Percentiles rank a stretch among this genome's conserved stretches.
phyloP scores from a whole-genome alignment of 768 basidiomycete genomes.

The Tulasnella sp. region DNA sequence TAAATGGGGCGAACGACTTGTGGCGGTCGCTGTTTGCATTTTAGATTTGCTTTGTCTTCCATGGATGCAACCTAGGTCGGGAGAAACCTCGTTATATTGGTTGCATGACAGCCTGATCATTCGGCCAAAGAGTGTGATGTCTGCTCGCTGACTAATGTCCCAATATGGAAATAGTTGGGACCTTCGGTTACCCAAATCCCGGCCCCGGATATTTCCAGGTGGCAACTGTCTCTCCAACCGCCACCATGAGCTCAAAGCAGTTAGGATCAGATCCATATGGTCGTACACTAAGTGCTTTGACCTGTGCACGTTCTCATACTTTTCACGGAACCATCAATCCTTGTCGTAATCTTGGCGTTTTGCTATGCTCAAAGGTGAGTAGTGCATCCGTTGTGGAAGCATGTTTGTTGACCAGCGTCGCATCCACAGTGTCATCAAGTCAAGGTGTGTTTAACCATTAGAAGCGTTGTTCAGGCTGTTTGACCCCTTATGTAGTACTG shows the following conservation, averaged over 20 bases:
- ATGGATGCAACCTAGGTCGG: too few relatives aligned
- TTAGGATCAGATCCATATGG: background rate
- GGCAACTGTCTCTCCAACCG: background rate
- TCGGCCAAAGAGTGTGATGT: too few relatives aligned
- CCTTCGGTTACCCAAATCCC: too few relatives aligned
- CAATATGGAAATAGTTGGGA: too few relatives aligned
- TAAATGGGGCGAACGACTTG: too few relatives aligned
- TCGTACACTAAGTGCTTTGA: background rate
- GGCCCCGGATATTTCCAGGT: too few relatives aligned
- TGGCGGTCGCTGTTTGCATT: too few relatives aligned
- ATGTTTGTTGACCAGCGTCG: background rate
- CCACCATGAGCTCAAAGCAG: background rate
- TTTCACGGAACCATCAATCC: background rate
- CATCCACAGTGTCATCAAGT: background rate
- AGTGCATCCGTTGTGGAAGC: background rate
- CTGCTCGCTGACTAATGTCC: too few relatives aligned
- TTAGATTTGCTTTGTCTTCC: too few relatives aligned
- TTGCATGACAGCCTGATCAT: too few relatives aligned
- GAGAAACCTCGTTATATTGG: too few relatives aligned
- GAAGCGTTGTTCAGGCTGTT: background rate
- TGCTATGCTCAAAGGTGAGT: background rate
- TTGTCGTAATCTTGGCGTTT: background rate
- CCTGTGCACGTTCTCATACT: background rate
- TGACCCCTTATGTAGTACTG: conserved; percentile 3
- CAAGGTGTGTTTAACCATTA: background rate